A percentile compares a stretch with the other conserved stretches of the same genome.
Conservation (phyloP, 805 yeast species). For the Isabelozyma pseudorhagii region DNA sequence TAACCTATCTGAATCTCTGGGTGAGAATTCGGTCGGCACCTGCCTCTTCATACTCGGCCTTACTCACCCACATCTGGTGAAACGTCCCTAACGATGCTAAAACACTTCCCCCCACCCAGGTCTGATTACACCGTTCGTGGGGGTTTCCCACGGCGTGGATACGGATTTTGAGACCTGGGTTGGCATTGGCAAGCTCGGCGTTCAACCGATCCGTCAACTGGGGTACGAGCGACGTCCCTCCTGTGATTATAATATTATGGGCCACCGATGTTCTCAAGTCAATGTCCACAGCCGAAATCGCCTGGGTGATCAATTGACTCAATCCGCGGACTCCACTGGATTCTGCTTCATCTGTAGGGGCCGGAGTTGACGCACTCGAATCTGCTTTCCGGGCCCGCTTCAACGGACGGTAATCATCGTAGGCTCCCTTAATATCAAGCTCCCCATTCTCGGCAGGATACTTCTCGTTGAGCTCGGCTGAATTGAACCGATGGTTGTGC, state of each 20-base stretch:
- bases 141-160: conserved; percentile 78
- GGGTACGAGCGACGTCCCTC: conserved; percentile 77
- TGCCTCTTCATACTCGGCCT: conserved; percentile 81
- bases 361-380: conserved; percentile 27
- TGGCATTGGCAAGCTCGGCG: conserved; percentile 60
- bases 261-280: conserved; percentile 84
- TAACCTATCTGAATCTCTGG: conserved; percentile 71
- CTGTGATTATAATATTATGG: conserved; percentile 83
- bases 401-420: conserved; percentile 69
- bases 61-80: conserved; percentile 93
- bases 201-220: conserved; percentile 76
- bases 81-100: conserved; percentile 86
- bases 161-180: conserved; percentile 85
- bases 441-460: conserved; percentile 52
- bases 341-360: conserved; percentile 12
- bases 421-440: conserved; percentile 40
- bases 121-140: conserved; percentile 71
- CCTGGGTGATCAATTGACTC: conserved; percentile 57
- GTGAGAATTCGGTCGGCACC: conserved; percentile 78
- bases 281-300: conserved; percentile 63
- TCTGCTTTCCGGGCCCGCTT: conserved; percentile 54
- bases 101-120: conserved; percentile 93
- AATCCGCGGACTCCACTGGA: conserved; percentile 41
- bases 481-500: conserved; percentile 32
- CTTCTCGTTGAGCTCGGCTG: conserved; percentile 15